phyloP scores from a whole-genome alignment of 2,329 filamentous ascomycete species.

The Alternaria triticina region DNA sequence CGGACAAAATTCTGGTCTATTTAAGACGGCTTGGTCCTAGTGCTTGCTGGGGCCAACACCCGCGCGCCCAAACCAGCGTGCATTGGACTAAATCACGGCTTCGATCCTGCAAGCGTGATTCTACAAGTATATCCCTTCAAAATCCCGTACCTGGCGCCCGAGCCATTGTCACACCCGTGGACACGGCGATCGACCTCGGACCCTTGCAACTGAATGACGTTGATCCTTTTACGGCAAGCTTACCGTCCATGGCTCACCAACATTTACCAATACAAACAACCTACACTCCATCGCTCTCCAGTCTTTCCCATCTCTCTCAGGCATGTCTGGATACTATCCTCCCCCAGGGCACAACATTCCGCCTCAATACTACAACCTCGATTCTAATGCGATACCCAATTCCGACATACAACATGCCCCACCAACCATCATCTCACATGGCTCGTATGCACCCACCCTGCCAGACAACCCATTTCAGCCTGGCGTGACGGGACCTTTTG shows the following conservation, averaged over 20 bases:
- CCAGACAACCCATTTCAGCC: slow-evolving; percentile 43
- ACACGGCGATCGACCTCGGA: slow-evolving; percentile 43
- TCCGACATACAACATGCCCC: slow-evolving; percentile 33
- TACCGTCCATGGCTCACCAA: slow-evolving; percentile 29
- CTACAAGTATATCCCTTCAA: slow-evolving; percentile 20
- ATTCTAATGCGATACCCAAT: slow-evolving; percentile 35
- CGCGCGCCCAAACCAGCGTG: slow-evolving; percentile 35
- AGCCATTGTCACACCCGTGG: slow-evolving; percentile 33
- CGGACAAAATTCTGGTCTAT: slow-evolving; percentile 31
- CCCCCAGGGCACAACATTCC: slow-evolving; percentile 40
- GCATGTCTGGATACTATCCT: slow-evolving; percentile 49
- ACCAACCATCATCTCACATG: slow-evolving; percentile 38
- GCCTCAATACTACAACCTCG: slow-evolving; percentile 45
- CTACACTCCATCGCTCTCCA: slow-evolving; percentile 26
- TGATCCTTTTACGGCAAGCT: slow-evolving; percentile 38
- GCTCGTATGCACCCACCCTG: slow-evolving; percentile 34
- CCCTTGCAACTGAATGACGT: slow-evolving; percentile 49
- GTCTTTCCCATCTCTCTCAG: slow-evolving; percentile 17
- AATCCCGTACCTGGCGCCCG: slow-evolving; percentile 35
- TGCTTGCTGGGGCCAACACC: slow-evolving; percentile 45
- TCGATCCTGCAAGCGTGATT: slow-evolving; percentile 27
- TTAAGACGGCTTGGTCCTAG: slow-evolving; percentile 43
- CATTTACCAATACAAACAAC: slow-evolving; percentile 22
- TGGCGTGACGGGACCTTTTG: slow-evolving; percentile 35
- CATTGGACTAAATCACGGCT: slow-evolving; percentile 29